A percentile compares a stretch with the other conserved stretches of the same genome.
Conservation (phyloP, 139 green algal species). For the Coelastrella sp. region DNA sequence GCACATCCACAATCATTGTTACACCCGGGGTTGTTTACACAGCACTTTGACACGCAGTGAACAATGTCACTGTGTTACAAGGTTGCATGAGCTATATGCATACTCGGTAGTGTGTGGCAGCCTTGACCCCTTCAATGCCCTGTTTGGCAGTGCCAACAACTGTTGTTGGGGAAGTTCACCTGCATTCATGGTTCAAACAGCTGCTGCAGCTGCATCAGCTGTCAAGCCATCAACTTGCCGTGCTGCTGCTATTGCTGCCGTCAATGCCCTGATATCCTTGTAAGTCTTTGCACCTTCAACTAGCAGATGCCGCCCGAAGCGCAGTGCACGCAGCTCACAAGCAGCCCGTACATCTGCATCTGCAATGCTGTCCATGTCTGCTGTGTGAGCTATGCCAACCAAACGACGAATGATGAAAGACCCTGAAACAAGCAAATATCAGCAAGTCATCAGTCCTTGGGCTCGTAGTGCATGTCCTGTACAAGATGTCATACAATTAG, state of each 20-base stretch:
- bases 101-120: too few relatives aligned
- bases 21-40: too few relatives aligned
- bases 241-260: slow-evolving; percentile 23
- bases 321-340: slow-evolving; percentile 86
- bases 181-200: neutral
- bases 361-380: slow-evolving; percentile 92
- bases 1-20: too few relatives aligned
- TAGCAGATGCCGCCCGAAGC: slow-evolving; percentile 77
- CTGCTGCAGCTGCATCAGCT: neutral
- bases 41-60: too few relatives aligned
- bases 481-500: too few relatives aligned
- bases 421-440: slow-evolving; percentile 55
- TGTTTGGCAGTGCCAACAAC: too few relatives aligned
- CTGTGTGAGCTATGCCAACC: slow-evolving; percentile 94
- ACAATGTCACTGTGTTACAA: too few relatives aligned
- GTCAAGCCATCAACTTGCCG: slow-evolving; percentile 21
- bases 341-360: slow-evolving; percentile 74
- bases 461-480: too few relatives aligned
- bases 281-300: slow-evolving; percentile 46
- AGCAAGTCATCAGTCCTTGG: too few relatives aligned
- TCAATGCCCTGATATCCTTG: slow-evolving; percentile 15
- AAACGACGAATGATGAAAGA: slow-evolving; percentile 87
- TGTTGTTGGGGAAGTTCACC: too few relatives aligned
- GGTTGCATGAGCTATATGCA: too few relatives aligned
- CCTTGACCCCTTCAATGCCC: too few relatives aligned